Evolutionary conservation across 2,329 filamentous ascomycete genomes (phyloP).

Genomic region (Fonsecaea pedrosoi): DNA sequence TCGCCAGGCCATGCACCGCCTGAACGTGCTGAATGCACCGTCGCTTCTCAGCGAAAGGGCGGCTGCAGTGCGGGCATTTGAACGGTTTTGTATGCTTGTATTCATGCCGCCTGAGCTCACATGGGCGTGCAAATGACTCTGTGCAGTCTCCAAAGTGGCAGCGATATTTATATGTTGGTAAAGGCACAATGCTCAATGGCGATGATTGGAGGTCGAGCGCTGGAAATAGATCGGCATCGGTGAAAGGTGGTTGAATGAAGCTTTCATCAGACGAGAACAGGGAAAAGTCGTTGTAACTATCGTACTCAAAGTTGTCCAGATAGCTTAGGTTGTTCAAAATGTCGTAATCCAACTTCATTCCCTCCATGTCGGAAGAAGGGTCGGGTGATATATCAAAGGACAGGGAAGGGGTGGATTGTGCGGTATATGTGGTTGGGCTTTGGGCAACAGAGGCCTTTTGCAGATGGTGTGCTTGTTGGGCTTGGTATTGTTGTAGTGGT

Average conservation of each 20-base stretch:
- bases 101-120: constrained; percentile 28
- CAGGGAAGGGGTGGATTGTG: constrained; percentile 7
- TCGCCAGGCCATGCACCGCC: constrained; percentile 20
- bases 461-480: background rate
- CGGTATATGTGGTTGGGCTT: constrained; percentile 12
- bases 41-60: constrained; percentile 29
- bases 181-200: background rate
- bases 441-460: background rate
- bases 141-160: constrained; percentile 22
- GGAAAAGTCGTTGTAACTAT: constrained; percentile 15
- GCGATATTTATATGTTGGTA: background rate
- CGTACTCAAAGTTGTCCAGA: constrained; percentile 23
- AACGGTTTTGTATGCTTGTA: constrained; percentile 27
- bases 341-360: constrained; percentile 19
- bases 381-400: constrained; percentile 10
- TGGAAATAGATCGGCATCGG: constrained; percentile 11
- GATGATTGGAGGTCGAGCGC: constrained; percentile 2
- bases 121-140: constrained; percentile 21
- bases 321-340: constrained; percentile 24
- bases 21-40: constrained; percentile 26
- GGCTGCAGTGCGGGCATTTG: constrained; percentile 21
- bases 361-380: constrained; percentile 7
- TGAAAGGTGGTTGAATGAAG: constrained; percentile 2
- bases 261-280: constrained; percentile 11
- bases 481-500: constrained; percentile 11